Evolutionary conservation across 2,329 filamentous ascomycete genomes (phyloP), one percentile per base, ranked within the genome.

Genomic region (Penicillium sumatraense): DNA sequence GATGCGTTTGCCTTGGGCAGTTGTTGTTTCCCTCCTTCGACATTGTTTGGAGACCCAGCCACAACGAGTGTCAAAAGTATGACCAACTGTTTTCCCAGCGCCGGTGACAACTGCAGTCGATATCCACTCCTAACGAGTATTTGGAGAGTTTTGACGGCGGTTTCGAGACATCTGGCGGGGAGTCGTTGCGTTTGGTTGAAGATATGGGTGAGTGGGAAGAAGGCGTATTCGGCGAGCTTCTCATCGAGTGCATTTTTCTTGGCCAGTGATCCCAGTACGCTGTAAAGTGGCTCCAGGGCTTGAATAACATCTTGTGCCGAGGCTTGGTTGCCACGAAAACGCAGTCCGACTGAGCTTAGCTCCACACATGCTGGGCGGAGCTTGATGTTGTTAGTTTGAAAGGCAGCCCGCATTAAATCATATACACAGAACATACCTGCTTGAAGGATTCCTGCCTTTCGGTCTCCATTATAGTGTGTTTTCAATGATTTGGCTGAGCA

Each of bases 181-280:
- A 93, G 85, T 45, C 83, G 81, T 59, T 89, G 85, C 62, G 90
- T 88, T 59, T 87, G 83, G 55, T 91, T 88, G 65, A 99, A 88
- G 35, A 98, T 86, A 64, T 95, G 89, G 0, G 91, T 92, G 0
- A 99, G 79, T 0, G 95, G 95, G 59, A 97, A 96, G 79, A 98
- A 98, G 68, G 90, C 84, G 79, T 98, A 99, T 77, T 97, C 93
- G 13, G 93, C 91, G 16, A 98, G 78, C 71, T 92, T 93, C 49
- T 87, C 83, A 71, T 97, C 91, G 16, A 98, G 70, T 1, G 70
- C 64, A 59, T 73, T 66, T 31, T 76, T 71, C 7, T 65, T 66
- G 20, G 68, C 64, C 14, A 86, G 71, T 14, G 71, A 69, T 7
- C 69, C 61, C 10, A 81, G 63, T 2, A 69, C 66, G 18, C 59